Conservation (phyloP, 164 flowering plant genomes). For the Stephania japonica region DNA sequence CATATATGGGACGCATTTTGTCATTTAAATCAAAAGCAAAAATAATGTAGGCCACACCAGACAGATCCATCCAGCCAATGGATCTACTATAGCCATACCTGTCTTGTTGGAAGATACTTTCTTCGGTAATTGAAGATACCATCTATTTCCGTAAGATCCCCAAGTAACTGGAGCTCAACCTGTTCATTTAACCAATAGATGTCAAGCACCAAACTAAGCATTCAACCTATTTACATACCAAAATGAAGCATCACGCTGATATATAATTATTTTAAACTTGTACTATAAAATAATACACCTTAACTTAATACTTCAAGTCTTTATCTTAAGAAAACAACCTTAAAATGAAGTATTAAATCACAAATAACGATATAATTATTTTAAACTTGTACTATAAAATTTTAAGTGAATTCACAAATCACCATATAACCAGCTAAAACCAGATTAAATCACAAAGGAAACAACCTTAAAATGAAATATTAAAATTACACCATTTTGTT, state of each 20-base stretch:
- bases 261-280: neutral
- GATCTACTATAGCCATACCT: constrained; percentile 32
- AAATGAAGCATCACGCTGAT: neutral
- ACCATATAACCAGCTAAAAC: too few species aligned
- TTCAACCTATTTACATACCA: neutral
- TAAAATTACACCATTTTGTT: too few species aligned
- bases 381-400: too few species aligned
- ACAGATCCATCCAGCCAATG: neutral
- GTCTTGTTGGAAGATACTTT: constrained; percentile 90
- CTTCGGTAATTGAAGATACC: constrained; percentile 83
- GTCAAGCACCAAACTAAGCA: neutral
- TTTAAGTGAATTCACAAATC: too few species aligned
- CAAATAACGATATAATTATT: too few species aligned
- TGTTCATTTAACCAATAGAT: constrained; percentile 23
- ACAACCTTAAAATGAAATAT: too few species aligned
- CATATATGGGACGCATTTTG: neutral
- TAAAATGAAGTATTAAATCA: too few species aligned
- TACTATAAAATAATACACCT: neutral
- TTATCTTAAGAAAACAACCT: too few species aligned
- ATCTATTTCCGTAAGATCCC: constrained; percentile 62
- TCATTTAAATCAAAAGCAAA: neutral
- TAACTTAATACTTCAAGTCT: neutral
- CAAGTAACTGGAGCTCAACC: constrained; percentile 78
- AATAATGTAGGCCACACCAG: neutral
- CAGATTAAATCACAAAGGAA: too few species aligned